Base-by-base conservation (phyloP, 192 early-diverging fungal species). In the Chytriomyces hyalinus region DNA sequence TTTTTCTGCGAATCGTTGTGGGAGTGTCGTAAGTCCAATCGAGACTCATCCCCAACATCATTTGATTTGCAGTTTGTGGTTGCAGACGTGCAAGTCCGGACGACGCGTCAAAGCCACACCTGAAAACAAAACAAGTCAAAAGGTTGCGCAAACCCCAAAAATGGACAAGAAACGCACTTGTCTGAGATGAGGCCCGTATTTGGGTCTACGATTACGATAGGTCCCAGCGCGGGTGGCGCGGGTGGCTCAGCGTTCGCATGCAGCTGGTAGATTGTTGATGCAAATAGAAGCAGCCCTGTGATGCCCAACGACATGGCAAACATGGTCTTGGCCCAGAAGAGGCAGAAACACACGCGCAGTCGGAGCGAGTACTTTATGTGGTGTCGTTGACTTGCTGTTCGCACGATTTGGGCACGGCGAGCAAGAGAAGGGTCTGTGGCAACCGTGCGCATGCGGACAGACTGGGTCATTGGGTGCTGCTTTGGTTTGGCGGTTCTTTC, bases 11-110 rank as follows among this genome's bases (percentile, higher is more conserved):
- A 26, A 81, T 59, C 2, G 71, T 46, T 6, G 45, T 9, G 5
- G 80, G 80, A n/a, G 53, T 77, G 22, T 67, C 64, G 5, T 24
- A 26, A 28, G 6, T 8, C 80, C 80, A 81, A 67, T 81, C 70
- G 28, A 81, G 47, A 60, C 60, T 46, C 65, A 78, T 79, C 49
- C 80, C 80, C 9, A 81, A 22, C 46, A 80, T 20, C 11, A 71
- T 53, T 45, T 68, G 26, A 10, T 26, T 64, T 9, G 11, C 24
- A 44, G 60, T 36, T 11, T 61, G 65, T 6, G 69, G 67, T 50
- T 80, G 68, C 6, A 80, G 59, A 7, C 75, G 45, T 22, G 79
- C 79, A 24, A 68, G 53, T n/a, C 61, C n/a, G 36, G 11, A 10
- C 6, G 45, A 9, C 76, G 53, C 22, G 65, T 79, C 26, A 26